A percentile compares a stretch with the other conserved stretches of the same genome.
Conservation (phyloP, 1,284 basidiomycete species). For the Marasmius sp. region DNA sequence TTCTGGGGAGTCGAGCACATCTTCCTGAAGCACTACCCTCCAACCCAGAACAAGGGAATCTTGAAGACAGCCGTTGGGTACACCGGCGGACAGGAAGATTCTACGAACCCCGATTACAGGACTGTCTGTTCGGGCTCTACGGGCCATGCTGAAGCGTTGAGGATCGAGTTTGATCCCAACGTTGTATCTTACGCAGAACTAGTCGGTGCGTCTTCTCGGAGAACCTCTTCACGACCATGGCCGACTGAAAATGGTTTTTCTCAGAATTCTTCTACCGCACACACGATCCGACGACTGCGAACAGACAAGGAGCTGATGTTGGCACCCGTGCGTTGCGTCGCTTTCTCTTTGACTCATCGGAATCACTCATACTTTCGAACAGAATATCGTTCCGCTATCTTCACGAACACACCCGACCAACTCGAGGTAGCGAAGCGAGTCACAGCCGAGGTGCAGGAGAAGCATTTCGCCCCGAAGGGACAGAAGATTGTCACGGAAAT, state of each 20-base stretch:
- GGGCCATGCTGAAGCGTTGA: constrained; percentile 88
- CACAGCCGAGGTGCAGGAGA: constrained; percentile 83
- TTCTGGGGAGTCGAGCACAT: constrained; percentile 89
- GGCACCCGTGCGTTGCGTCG: constrained; percentile 68
- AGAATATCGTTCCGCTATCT: constrained; percentile 96
- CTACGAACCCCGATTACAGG: constrained; percentile 64
- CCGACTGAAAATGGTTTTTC: not conserved
- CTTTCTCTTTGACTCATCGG: not conserved
- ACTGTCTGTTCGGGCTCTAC: constrained; percentile 83
- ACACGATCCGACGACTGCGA: constrained; percentile 88
- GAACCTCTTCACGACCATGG: not conserved
- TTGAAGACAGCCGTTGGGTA: constrained; percentile 79
- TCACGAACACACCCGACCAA: constrained; percentile 80
- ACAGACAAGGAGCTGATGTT: constrained; percentile 75
- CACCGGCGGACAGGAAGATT: constrained; percentile 70
- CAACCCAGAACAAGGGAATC: constrained; percentile 63
- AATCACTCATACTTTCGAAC: not conserved
- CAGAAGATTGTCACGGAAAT: constrained; percentile 82
- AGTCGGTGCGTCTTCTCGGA: constrained; percentile 52
- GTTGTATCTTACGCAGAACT: constrained; percentile 81
- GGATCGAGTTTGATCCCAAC: constrained; percentile 82
- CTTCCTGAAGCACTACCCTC: constrained; percentile 80
- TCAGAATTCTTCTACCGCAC: constrained; percentile 92
- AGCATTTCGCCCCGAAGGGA: constrained; percentile 77
- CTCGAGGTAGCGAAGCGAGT: constrained; percentile 73